A percentile compares a stretch with the other conserved stretches of the same genome.
These are phyloP conservation scores for Pythium aquatile DNA, from an alignment of 352 stramenopile genomes.

Conservation along the genomic window DNA sequence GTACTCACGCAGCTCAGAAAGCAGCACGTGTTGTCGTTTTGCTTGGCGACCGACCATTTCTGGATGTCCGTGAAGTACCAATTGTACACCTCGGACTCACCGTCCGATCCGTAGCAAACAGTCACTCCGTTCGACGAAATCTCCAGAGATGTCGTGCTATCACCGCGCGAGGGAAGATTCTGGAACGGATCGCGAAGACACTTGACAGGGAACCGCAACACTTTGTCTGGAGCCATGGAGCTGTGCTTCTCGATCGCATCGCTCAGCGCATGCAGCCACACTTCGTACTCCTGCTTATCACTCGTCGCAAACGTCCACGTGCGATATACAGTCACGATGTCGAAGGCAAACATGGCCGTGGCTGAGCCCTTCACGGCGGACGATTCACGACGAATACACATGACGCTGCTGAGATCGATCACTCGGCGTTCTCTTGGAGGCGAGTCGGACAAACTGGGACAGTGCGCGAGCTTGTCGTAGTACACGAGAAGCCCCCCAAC, in stretches of 20 bases:
- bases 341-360: constrained; percentile 42
- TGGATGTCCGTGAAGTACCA: constrained; percentile 84
- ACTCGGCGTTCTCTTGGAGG: constrained; percentile 50
- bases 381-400: constrained; percentile 64
- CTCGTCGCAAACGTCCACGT: constrained; percentile 66
- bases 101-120: constrained; percentile 42
- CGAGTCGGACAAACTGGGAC: constrained; percentile 45
- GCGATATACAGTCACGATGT: constrained; percentile 73
- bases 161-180: constrained; percentile 33
- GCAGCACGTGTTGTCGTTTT: constrained; percentile 58
- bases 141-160: constrained; percentile 50
- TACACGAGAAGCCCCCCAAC: constrained; percentile 71
- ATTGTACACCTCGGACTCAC: constrained; percentile 46
- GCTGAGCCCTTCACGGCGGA: constrained; percentile 15
- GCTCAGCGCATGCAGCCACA: constrained; percentile 55
- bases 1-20: constrained; percentile 44
- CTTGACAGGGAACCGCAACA: constrained; percentile 49
- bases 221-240: constrained; percentile 49
- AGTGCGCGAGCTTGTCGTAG: constrained; percentile 68
- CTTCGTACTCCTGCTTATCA: constrained; percentile 47
- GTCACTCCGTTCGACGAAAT: constrained; percentile 61
- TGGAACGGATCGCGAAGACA: constrained; percentile 34
- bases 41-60: constrained; percentile 66
- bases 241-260: constrained; percentile 56
- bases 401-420: constrained; percentile 64